These are phyloP conservation scores for Alternaria arbusti DNA, from an alignment of 2,329 filamentous ascomycete genomes.

Conservation along the genomic window DNA sequence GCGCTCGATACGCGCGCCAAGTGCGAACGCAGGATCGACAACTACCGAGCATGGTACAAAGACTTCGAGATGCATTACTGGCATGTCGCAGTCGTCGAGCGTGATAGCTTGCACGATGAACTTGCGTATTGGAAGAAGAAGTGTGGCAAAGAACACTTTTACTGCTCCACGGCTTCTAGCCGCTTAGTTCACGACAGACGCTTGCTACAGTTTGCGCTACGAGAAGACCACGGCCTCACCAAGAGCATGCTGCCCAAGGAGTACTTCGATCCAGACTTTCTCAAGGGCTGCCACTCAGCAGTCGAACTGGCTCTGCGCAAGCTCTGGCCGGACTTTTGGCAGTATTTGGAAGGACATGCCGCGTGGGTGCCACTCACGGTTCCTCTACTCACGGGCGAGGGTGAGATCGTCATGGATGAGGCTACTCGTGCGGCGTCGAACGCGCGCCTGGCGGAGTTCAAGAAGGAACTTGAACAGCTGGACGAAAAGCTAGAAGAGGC, in stretches of 20 bases:
- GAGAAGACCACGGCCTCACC: not conserved
- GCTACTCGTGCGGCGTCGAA: not conserved
- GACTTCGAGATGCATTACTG: not conserved
- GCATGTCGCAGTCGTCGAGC: not conserved
- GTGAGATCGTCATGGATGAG: not conserved
- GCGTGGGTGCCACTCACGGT: not conserved
- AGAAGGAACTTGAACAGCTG: not conserved
- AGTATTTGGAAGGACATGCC: not conserved
- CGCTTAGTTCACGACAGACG: not conserved
- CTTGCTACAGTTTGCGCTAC: not conserved
- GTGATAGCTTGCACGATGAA: not conserved
- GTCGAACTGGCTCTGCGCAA: not conserved
- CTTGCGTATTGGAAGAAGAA: not conserved
- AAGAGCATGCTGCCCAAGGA: not conserved
- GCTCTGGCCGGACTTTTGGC: not conserved
- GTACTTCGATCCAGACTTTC: not conserved
- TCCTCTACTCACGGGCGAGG: not conserved
- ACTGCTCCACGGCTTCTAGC: not conserved
- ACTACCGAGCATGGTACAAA: not conserved
- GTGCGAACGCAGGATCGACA: not conserved
- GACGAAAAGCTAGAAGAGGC: not conserved
- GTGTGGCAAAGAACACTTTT: not conserved
- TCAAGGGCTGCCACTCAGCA: not conserved
- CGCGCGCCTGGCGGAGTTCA: not conserved
- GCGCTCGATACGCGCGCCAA: not conserved